These are phyloP conservation scores for Magnaporthiopsis rhizophila DNA, from an alignment of 2,329 filamentous ascomycete genomes.

Conservation along the genomic window DNA sequence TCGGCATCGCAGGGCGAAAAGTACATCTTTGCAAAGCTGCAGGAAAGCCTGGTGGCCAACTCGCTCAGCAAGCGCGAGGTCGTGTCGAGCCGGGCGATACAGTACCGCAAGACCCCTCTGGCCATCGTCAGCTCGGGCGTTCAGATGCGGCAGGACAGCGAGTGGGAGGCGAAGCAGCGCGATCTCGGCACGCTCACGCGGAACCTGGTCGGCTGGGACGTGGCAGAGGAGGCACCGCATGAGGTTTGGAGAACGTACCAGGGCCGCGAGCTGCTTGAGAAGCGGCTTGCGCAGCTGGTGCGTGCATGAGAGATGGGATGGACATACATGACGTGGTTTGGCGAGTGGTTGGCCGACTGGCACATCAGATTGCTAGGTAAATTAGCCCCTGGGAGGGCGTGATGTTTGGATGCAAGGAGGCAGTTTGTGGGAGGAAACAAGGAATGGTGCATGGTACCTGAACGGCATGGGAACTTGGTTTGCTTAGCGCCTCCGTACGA, in stretches of 20 bases:
- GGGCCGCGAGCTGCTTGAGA: conserved; percentile 69
- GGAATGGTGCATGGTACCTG: no score
- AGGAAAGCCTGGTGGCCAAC: conserved; percentile 83
- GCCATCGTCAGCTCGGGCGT: conserved; percentile 77
- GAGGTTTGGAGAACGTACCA: conserved; percentile 74
- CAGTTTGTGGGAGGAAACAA: no score
- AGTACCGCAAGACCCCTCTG: conserved; percentile 66
- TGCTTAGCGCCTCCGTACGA: no score
- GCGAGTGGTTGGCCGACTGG: neutral
- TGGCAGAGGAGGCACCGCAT: conserved; percentile 77
- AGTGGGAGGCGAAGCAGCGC: conserved; percentile 79
- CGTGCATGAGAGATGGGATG: conserved; percentile 13
- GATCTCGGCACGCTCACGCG: conserved; percentile 75
- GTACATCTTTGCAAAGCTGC: conserved; percentile 81
- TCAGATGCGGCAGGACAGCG: conserved; percentile 53
- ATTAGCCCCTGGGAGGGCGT: neutral
- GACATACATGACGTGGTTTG: neutral
- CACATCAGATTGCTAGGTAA: neutral
- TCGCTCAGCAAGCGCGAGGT: conserved; percentile 82
- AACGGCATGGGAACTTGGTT: no score
- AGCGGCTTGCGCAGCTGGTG: conserved; percentile 65
- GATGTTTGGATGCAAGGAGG: no score
- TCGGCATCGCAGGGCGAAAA: conserved; percentile 74
- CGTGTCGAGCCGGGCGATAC: conserved; percentile 68
- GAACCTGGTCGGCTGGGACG: conserved; percentile 75